phyloP scores from a whole-genome alignment of 352 stramenopile genomes.

The Elongisporangium prolatum region DNA sequence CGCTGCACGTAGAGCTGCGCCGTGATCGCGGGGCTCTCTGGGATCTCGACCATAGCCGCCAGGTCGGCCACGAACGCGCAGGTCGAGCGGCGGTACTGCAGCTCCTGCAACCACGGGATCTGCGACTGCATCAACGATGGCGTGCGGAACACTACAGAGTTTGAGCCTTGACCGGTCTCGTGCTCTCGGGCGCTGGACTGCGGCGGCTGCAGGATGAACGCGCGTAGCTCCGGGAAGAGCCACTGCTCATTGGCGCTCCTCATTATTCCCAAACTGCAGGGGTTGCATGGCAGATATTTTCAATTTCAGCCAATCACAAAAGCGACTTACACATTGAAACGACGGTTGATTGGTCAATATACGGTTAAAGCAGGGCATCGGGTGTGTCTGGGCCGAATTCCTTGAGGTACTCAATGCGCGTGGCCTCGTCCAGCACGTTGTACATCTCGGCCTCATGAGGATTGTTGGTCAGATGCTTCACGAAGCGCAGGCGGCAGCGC shows the following conservation, averaged over 20 bases:
- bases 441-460: slow-evolving; percentile 52
- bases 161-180: slow-evolving; percentile 10
- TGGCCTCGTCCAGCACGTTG: slow-evolving; percentile 48
- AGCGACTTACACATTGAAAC: not conserved
- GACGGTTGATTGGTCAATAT: slow-evolving; percentile 4
- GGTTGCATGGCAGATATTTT: too few relatives aligned
- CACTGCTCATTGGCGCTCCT: slow-evolving; percentile 16
- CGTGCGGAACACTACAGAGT: slow-evolving; percentile 27
- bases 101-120: slow-evolving; percentile 50
- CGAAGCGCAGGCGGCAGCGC: slow-evolving; percentile 25
- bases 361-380: not conserved
- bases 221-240: slow-evolving; percentile 44
- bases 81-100: slow-evolving; percentile 57
- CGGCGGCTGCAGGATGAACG: slow-evolving; percentile 17
- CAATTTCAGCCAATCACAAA: slow-evolving; percentile 3
- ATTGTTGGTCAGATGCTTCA: slow-evolving; percentile 43
- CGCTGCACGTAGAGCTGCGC: slow-evolving; percentile 69
- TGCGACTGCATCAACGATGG: slow-evolving; percentile 38
- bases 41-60: slow-evolving; percentile 53
- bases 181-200: slow-evolving; percentile 11
- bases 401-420: slow-evolving; percentile 31
- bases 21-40: slow-evolving; percentile 39
- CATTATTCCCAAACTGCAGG: slow-evolving; percentile 7
- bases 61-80: slow-evolving; percentile 70
- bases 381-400: slow-evolving; percentile 18